Evolutionary conservation across 768 basidiomycete genomes (phyloP).

Genomic region (Boletus edulis): DNA sequence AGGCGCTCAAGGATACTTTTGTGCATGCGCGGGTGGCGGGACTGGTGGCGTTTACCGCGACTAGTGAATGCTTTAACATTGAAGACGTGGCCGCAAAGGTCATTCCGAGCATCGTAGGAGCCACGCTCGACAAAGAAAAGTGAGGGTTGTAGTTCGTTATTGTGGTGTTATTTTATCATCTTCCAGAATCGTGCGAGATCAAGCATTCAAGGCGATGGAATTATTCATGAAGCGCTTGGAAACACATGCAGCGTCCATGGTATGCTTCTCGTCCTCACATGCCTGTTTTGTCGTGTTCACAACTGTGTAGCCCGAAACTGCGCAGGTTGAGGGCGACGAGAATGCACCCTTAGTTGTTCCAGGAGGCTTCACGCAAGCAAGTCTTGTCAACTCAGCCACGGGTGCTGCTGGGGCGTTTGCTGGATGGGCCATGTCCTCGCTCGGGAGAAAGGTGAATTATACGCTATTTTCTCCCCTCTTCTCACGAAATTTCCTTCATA

Average conservation of each 20-base stretch:
- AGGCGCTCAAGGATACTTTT: slow-evolving; percentile 87
- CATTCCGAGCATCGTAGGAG: slow-evolving; percentile 77
- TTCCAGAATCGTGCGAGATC: slow-evolving; percentile 84
- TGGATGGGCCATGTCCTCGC: slow-evolving; percentile 92
- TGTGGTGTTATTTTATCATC: not conserved
- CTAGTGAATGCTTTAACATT: slow-evolving; percentile 81
- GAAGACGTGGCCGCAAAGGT: slow-evolving; percentile 91
- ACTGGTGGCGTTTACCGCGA: slow-evolving; percentile 94
- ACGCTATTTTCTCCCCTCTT: not conserved
- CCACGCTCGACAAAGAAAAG: slow-evolving; percentile 93
- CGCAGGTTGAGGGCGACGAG: slow-evolving; percentile 37
- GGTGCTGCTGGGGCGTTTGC: slow-evolving; percentile 91
- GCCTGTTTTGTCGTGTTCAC: not conserved
- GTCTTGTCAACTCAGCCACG: slow-evolving; percentile 79
- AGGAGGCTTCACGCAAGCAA: slow-evolving; percentile 26
- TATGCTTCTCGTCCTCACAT: slow-evolving; percentile 30
- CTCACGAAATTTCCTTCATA: slow-evolving; percentile 22
- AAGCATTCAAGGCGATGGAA: slow-evolving; percentile 91
- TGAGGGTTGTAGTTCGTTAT: slow-evolving; percentile 33
- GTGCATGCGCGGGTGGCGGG: slow-evolving; percentile 93
- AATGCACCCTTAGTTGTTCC: slow-evolving; percentile 26
- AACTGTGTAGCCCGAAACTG: slow-evolving; percentile 54
- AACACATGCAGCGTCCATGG: slow-evolving; percentile 78
- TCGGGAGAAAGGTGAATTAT: slow-evolving; percentile 70
- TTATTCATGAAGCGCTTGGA: slow-evolving; percentile 85